Conservation (phyloP, 805 yeast genomes). For the Suhomyces canberraensis region DNA sequence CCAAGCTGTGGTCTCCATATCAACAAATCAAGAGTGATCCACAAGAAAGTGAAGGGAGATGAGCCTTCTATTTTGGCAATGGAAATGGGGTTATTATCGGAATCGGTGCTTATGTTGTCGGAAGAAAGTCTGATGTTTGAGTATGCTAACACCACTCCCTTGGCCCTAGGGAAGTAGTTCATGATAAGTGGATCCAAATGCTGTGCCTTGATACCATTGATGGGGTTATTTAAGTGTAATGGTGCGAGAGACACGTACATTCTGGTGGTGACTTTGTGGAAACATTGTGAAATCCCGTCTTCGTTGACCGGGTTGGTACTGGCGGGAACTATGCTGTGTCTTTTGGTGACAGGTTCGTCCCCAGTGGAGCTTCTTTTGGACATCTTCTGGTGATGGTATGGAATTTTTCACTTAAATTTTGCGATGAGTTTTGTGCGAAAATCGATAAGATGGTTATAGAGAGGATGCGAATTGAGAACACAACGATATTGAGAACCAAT, state of each 20-base stretch:
- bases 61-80: conserved; percentile 71
- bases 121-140: conserved; percentile 55
- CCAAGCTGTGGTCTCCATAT: conserved; percentile 92
- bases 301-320: conserved; percentile 31
- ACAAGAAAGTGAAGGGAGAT: conserved; percentile 82
- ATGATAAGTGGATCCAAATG: conserved; percentile 88
- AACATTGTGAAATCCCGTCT: conserved; percentile 63
- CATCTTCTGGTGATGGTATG: conserved; percentile 1
- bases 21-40: conserved; percentile 80
- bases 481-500: too few species aligned
- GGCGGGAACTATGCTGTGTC: conserved; percentile 6
- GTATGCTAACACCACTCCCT: conserved; percentile 84
- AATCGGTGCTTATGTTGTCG: conserved; percentile 37
- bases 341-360: conserved; percentile 3
- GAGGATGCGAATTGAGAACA: background rate
- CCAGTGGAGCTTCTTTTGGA: conserved; percentile 5
- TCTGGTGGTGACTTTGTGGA: conserved; percentile 55
- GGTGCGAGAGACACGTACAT: conserved; percentile 91
- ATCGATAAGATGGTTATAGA: background rate
- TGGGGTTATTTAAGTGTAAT: conserved; percentile 60
- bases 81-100: conserved; percentile 37
- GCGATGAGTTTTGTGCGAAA: conserved; percentile 3
- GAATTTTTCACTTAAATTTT: conserved; percentile 3
- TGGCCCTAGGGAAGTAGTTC: conserved; percentile 68
- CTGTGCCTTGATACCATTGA: conserved; percentile 78